Evolutionary conservation across 2,329 filamentous ascomycete species (phyloP).

Genomic region (Claviceps arundinis): DNA sequence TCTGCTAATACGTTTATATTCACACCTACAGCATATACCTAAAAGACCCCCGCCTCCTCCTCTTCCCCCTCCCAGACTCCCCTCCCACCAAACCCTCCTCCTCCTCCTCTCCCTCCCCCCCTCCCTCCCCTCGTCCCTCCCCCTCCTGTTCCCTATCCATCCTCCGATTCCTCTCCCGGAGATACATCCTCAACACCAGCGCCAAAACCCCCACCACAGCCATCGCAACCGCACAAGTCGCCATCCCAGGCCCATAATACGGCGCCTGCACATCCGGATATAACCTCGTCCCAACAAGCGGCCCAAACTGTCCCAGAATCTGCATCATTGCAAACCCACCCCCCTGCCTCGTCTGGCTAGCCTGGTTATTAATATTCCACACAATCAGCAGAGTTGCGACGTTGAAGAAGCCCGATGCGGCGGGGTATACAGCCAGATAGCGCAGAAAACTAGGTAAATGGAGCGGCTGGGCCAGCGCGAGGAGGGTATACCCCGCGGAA

Average conservation of each 20-base stretch:
- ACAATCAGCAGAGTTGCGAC: conserved; percentile 75
- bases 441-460: conserved; percentile 35
- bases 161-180: conserved; percentile 36
- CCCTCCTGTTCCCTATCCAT: conserved; percentile 19
- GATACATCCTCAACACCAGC: conserved; percentile 35
- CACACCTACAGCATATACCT: conserved; percentile 31
- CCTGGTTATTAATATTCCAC: conserved; percentile 82
- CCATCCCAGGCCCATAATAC: conserved; percentile 51
- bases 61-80: conserved; percentile 11
- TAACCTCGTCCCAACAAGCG: conserved; percentile 52
- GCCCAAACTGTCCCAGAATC: conserved; percentile 67
- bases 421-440: conserved; percentile 68
- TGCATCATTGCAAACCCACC: conserved; percentile 72
- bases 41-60: conserved; percentile 19
- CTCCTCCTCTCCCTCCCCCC: conserved; percentile 20
- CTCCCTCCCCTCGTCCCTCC: background rate
- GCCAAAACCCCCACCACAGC: conserved; percentile 43
- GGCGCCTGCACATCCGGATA: conserved; percentile 49
- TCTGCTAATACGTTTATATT: too few species aligned
- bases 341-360: conserved; percentile 53
- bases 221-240: conserved; percentile 50
- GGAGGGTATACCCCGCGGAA: conserved; percentile 42
- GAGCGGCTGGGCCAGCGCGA: conserved; percentile 43
- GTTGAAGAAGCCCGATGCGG: conserved; percentile 68
- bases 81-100: conserved; percentile 22